Evolutionary conservation across 495 filamentous ascomycete genomes (phyloP).

Genomic region (Aspergillus leporis): DNA sequence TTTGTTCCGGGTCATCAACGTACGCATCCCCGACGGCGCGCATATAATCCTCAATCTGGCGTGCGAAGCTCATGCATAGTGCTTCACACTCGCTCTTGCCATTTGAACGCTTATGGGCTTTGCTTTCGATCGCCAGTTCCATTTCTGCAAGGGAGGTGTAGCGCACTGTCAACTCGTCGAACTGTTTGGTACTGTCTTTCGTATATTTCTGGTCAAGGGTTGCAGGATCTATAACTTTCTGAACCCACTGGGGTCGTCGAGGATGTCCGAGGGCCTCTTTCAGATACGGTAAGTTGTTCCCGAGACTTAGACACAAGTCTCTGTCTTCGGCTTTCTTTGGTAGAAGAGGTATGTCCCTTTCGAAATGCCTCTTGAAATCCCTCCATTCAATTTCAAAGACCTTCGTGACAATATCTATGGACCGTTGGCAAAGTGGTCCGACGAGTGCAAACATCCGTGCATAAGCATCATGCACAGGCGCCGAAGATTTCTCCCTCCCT

Average conservation of each 20-base stretch:
- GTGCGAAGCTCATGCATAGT: slow-evolving; percentile 35
- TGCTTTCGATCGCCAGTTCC: slow-evolving; percentile 27
- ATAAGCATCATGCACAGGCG: slow-evolving; percentile 13
- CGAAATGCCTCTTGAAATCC: slow-evolving; percentile 27
- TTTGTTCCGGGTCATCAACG: slow-evolving; percentile 41
- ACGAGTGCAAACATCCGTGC: slow-evolving; percentile 18
- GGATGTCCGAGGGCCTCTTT: slow-evolving; percentile 18
- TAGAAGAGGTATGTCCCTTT: slow-evolving; percentile 36
- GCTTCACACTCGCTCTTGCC: slow-evolving; percentile 2
- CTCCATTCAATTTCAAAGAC: slow-evolving; percentile 25
- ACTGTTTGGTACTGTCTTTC: slow-evolving; percentile 14
- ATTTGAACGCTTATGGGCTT: not conserved
- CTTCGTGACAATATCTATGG: slow-evolving; percentile 25
- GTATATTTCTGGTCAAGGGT: slow-evolving; percentile 1
- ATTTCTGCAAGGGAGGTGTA: slow-evolving; percentile 29
- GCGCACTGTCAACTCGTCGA: slow-evolving; percentile 24
- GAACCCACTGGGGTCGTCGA: not conserved
- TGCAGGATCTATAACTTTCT: slow-evolving; percentile 8
- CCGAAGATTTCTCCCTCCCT: slow-evolving; percentile 23
- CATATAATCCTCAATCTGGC: slow-evolving; percentile 39
- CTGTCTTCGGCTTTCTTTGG: slow-evolving; percentile 31
- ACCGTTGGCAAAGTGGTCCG: slow-evolving; percentile 24
- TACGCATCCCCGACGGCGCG: slow-evolving; percentile 36
- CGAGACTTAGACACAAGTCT: slow-evolving; percentile 40
- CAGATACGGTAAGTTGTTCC: slow-evolving; percentile 46